Evolutionary conservation across 1,284 basidiomycete genomes (phyloP).

Genomic region (Trametes hirsuta): DNA sequence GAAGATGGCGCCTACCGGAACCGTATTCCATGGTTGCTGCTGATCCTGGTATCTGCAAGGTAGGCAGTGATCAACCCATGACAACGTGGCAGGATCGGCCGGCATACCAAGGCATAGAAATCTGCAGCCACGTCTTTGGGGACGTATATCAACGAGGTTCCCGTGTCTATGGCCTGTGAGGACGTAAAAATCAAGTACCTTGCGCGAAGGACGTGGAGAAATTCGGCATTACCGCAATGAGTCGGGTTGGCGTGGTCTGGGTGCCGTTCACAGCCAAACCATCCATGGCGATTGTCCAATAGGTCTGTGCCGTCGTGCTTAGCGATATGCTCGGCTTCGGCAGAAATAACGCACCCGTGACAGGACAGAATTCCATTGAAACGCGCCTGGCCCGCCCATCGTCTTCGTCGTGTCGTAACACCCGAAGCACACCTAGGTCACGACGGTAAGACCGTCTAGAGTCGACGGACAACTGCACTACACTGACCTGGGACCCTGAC

Average conservation of each 20-base stretch:
- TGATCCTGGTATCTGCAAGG: conserved; percentile 53
- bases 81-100: neutral
- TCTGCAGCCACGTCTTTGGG: conserved; percentile 41
- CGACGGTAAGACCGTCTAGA: neutral
- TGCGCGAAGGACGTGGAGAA: neutral
- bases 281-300: conserved; percentile 57
- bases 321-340: neutral
- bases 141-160: conserved; percentile 61
- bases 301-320: conserved; percentile 42
- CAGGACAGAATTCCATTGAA: conserved; percentile 56
- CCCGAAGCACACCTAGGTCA: conserved; percentile 56
- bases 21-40: conserved; percentile 45
- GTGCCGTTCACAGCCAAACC: conserved; percentile 40
- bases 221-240: conserved; percentile 42
- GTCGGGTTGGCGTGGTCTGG: conserved; percentile 20
- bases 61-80: neutral
- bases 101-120: conserved; percentile 47
- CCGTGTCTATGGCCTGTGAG: conserved; percentile 62
- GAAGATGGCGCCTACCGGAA: conserved; percentile 34
- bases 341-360: conserved; percentile 42
- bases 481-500: conserved; percentile 52
- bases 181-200: neutral
- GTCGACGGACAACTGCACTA: neutral
- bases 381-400: conserved; percentile 32
- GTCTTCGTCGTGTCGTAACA: conserved; percentile 57